These are phyloP conservation scores for Antitrichia curtipendula DNA, from an alignment of 225 moss, liverwort and hornwort species.

Conservation along the genomic window DNA sequence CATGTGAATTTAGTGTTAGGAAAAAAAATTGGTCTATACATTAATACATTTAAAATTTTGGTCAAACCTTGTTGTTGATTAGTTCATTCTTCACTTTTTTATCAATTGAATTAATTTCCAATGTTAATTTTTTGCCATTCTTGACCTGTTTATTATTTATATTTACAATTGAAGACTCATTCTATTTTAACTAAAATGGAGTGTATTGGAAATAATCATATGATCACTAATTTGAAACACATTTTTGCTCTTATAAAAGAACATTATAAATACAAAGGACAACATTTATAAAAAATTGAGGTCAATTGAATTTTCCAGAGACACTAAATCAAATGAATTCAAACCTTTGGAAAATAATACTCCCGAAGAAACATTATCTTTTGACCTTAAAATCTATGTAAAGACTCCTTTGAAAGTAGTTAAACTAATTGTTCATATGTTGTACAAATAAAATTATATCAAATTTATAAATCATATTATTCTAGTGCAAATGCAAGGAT, in stretches of 20 bases:
- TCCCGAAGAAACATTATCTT: background rate
- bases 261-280: background rate
- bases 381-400: background rate
- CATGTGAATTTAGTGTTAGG: background rate
- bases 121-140: too few species aligned
- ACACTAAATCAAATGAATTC: background rate
- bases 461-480: background rate
- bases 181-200: fast-evolving
- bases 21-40: too few species aligned
- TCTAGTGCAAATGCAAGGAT: fast-evolving
- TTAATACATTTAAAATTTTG: background rate
- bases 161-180: background rate
- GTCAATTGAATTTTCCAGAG: background rate
- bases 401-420: background rate
- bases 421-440: background rate
- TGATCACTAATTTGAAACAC: background rate
- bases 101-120: too few species aligned
- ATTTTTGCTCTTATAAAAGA: background rate
- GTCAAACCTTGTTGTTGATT: background rate
- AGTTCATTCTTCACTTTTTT: background rate
- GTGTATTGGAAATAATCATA: background rate
- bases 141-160: too few species aligned
- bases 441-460: background rate
- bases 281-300: too few species aligned
- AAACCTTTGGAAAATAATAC: background rate